Conservation (phyloP, 202 grass and related monocot species). For the Digitaria exilis region DNA sequence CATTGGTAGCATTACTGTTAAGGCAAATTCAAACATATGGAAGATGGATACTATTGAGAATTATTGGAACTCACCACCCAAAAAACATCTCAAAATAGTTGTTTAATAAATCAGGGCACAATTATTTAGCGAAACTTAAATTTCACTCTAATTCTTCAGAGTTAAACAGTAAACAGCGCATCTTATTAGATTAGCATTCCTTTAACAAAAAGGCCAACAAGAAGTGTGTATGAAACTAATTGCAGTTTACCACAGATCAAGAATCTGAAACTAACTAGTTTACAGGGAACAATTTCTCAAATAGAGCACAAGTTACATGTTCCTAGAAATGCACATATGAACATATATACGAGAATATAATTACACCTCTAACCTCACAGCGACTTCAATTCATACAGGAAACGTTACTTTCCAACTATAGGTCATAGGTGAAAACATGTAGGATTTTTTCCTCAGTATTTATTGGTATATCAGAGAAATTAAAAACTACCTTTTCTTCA, state of each 20-base stretch:
- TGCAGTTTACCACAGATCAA: background rate
- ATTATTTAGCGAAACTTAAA: background rate
- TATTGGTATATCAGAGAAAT: background rate
- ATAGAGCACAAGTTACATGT: background rate
- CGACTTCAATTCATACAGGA: background rate
- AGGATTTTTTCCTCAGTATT: background rate
- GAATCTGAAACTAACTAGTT: background rate
- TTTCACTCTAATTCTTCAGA: background rate
- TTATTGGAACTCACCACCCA: background rate
- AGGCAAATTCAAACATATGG: background rate
- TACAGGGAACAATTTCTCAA: background rate
- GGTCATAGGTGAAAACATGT: background rate
- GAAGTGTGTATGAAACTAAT: background rate
- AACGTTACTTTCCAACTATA: background rate
- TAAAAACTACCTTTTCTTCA: slow-evolving; percentile 78
- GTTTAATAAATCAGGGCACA: background rate
- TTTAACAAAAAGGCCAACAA: background rate
- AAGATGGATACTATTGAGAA: background rate
- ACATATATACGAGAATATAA: background rate
- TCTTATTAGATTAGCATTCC: background rate
- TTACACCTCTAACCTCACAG: background rate
- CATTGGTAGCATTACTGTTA: background rate
- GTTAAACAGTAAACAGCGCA: background rate
- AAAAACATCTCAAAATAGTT: background rate
- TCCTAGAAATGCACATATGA: background rate